Evolutionary conservation across 2,329 filamentous ascomycete species (phyloP).

Genomic region (Paecilomyces variotii): DNA sequence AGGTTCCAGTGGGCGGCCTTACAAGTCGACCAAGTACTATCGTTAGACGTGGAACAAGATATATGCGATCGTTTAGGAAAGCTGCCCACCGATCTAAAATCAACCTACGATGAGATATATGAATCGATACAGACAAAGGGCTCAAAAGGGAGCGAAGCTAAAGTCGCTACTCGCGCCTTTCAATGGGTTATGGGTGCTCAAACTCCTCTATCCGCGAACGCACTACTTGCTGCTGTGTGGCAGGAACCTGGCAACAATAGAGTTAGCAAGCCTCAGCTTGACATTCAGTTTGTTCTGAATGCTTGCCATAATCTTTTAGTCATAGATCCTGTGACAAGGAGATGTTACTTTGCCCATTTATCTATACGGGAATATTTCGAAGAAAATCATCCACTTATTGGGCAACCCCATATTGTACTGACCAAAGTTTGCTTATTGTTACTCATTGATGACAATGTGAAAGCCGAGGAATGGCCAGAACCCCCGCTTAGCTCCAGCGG

Average conservation of each 20-base stretch:
- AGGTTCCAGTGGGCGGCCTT: slow-evolving; percentile 29
- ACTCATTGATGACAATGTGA: neutral
- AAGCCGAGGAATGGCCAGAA: neutral
- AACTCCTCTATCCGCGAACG: slow-evolving; percentile 6
- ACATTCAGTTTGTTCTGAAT: slow-evolving; percentile 10
- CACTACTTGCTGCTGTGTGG: slow-evolving; percentile 10
- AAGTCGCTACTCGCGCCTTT: slow-evolving; percentile 13
- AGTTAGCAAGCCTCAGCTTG: slow-evolving; percentile 3
- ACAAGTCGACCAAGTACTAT: slow-evolving; percentile 20
- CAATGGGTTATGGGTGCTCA: slow-evolving; percentile 17
- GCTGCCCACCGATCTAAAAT: slow-evolving; percentile 19
- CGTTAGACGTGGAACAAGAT: slow-evolving; percentile 10
- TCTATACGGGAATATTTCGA: slow-evolving; percentile 21
- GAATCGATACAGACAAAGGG: slow-evolving; percentile 5
- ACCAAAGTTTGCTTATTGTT: slow-evolving; percentile 2
- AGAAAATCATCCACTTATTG: slow-evolving; percentile 4
- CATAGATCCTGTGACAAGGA: slow-evolving; percentile 7
- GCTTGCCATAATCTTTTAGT: slow-evolving; percentile 17
- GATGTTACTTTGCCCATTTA: slow-evolving; percentile 17
- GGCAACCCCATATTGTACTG: neutral
- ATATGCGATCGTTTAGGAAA: slow-evolving; percentile 18
- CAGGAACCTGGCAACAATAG: slow-evolving; percentile 7
- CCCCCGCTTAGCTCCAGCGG: neutral
- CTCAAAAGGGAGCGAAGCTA: slow-evolving; percentile 5
- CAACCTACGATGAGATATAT: slow-evolving; percentile 22